Conservation (phyloP, 495 filamentous ascomycete species). For the Aspergillus egyptiacus region DNA sequence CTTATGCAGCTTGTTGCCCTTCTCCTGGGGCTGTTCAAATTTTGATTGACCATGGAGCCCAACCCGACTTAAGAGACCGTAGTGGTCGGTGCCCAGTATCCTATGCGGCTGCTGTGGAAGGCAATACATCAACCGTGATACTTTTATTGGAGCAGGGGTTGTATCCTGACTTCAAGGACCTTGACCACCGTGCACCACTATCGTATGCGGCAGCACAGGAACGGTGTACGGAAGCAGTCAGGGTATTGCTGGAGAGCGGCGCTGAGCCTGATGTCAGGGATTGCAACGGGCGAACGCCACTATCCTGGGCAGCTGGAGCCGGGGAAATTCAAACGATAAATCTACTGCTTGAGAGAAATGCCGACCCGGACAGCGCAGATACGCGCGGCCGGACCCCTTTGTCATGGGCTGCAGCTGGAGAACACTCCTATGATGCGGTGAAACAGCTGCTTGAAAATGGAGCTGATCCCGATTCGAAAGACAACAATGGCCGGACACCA, state of each 20-base stretch:
- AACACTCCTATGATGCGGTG: not conserved
- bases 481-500: not conserved
- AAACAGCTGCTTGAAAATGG: not conserved
- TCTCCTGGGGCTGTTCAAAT: too few relatives aligned
- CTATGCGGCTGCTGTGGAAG: too few relatives aligned
- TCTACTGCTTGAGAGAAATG: not conserved
- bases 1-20: too few relatives aligned
- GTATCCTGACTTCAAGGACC: too few relatives aligned
- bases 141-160: too few relatives aligned
- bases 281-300: not conserved
- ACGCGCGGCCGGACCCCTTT: not conserved
- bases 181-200: not conserved
- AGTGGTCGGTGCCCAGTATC: too few relatives aligned
- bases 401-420: not conserved
- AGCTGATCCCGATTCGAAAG: not conserved
- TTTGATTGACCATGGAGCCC: too few relatives aligned
- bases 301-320: not conserved
- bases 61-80: too few relatives aligned
- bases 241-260: not conserved
- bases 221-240: not conserved
- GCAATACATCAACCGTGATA: too few relatives aligned
- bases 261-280: not conserved
- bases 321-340: not conserved
- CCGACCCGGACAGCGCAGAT: not conserved
- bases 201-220: not conserved